These are phyloP conservation scores for Periconia sp. DNA, from an alignment of 2,329 filamentous ascomycete species.

Conservation along the genomic window DNA sequence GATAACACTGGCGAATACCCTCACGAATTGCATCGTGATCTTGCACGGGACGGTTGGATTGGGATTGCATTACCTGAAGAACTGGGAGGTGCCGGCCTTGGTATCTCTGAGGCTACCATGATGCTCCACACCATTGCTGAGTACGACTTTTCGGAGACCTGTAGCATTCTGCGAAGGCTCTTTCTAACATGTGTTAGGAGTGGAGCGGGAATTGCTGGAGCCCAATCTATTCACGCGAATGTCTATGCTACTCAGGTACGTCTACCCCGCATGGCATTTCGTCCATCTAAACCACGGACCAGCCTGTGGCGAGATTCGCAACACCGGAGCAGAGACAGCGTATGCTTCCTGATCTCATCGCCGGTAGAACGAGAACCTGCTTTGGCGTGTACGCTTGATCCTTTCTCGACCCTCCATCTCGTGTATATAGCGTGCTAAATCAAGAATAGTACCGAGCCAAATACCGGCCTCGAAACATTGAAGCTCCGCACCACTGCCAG, in stretches of 20 bases:
- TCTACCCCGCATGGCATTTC: not conserved
- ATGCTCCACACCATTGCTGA: slow-evolving; percentile 78
- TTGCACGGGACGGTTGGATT: slow-evolving; percentile 76
- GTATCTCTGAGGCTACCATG: slow-evolving; percentile 79
- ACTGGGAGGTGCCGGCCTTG: slow-evolving; percentile 72
- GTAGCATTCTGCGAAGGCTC: not conserved
- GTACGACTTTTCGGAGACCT: not conserved
- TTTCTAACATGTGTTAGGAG: slow-evolving; percentile 26
- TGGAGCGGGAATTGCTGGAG: slow-evolving; percentile 74
- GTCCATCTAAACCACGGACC: not conserved
- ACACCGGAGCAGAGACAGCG: slow-evolving; percentile 63
- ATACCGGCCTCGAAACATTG: slow-evolving; percentile 77
- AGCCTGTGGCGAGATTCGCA: slow-evolving; percentile 72
- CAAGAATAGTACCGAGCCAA: slow-evolving; percentile 66
- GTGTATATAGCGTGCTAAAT: not conserved
- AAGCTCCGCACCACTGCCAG: slow-evolving; percentile 67
- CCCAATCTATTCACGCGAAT: slow-evolving; percentile 60
- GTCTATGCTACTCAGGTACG: slow-evolving; percentile 67
- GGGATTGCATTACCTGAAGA: slow-evolving; percentile 76
- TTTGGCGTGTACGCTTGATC: slow-evolving; percentile 64
- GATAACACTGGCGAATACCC: slow-evolving; percentile 73
- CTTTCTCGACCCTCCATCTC: not conserved
- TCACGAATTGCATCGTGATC: slow-evolving; percentile 70
- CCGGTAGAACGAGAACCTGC: slow-evolving; percentile 70
- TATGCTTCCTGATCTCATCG: slow-evolving; percentile 70